Base-by-base conservation (phyloP, 192 early-diverging fungal genomes). In the Podila verticillata region DNA sequence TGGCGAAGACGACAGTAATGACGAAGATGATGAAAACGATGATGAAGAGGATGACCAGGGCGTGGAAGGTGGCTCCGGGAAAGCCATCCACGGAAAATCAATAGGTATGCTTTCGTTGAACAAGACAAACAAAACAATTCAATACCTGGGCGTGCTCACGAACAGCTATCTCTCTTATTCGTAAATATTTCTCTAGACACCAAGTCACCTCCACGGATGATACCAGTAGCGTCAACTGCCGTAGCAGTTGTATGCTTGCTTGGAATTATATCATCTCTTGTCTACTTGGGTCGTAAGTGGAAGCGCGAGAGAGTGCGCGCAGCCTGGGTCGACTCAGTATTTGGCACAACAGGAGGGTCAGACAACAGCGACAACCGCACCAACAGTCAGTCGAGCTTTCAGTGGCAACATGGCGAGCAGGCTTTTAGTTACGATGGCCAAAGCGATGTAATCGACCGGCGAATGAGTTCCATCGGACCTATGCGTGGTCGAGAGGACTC, bases 291-390 rank as follows among this genome's bases (percentile, higher is more conserved):
- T 19, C 68, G 47, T 57, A 70, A 77, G 24, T 56, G 74, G 22
- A 60, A 57, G 35, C 62, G 68, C 20, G 57, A 58, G 22, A 57
- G 68, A 4, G 57, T 48, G 28, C 65, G 68, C 3, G 68, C 67
- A 10, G 68, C 68, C 1, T 77, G 74, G 74, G 74, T 77, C 19
- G 68, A 77, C 7, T 70, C 74, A 22, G 68, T 65, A 34, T 66
- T 77, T 70, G 68, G 68, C 2, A 51, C 48, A n/a, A 62, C 20
- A 1, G 22, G 28, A 29, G 60, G 61, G 1, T 60, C 60, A 48
- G 22, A 56, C 12, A 34, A 57, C 30, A n/a, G n/a, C 10, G 26
- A 69, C 24, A 32, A 35, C 9, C 61, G 47, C 26, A 24, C 51
- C 51, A 47, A 61, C 19, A 61, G 34, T 32, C 10, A 36, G 30